Conservation (phyloP, 306 rosid genomes). For the Sicyos baderoa region DNA sequence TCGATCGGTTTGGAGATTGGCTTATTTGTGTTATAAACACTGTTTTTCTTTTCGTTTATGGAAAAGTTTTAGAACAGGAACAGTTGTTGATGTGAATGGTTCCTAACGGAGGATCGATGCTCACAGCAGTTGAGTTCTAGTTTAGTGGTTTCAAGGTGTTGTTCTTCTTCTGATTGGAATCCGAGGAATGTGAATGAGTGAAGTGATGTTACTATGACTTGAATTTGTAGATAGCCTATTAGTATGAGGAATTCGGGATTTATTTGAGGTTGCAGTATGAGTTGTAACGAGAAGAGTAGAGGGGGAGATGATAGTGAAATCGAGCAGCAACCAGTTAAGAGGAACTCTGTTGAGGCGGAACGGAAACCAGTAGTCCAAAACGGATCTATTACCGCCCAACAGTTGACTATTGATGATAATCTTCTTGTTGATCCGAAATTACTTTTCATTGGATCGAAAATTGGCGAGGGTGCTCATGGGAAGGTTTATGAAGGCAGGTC, state of each 20-base stretch:
- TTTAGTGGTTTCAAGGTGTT: slow-evolving; percentile 20
- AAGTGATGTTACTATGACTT: slow-evolving; percentile 22
- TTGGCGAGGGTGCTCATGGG: slow-evolving; percentile 98
- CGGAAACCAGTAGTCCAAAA: slow-evolving; percentile 36
- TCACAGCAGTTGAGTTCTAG: slow-evolving; percentile 26
- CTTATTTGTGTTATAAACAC: not conserved
- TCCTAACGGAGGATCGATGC: slow-evolving; percentile 14
- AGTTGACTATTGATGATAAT: slow-evolving; percentile 62
- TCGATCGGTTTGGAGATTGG: slow-evolving; percentile 21
- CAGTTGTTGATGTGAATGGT: slow-evolving; percentile 29
- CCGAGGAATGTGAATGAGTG: not conserved
- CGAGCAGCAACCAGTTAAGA: slow-evolving; percentile 29
- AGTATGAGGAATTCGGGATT: slow-evolving; percentile 52
- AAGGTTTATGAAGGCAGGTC: slow-evolving; percentile 97
- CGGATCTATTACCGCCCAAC: slow-evolving; percentile 41
- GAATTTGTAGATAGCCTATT: slow-evolving; percentile 14
- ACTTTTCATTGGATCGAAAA: slow-evolving; percentile 70
- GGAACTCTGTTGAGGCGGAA: slow-evolving; percentile 28
- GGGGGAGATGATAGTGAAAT: slow-evolving; percentile 40
- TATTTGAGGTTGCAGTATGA: slow-evolving; percentile 76
- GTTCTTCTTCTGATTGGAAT: slow-evolving; percentile 25
- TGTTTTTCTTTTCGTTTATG: slow-evolving; percentile 16
- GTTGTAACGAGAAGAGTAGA: slow-evolving; percentile 43
- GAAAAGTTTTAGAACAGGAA: not conserved
- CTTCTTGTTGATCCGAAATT: slow-evolving; percentile 83